Conservation (phyloP, 176 grass and related monocot genomes). For the Cenchrus americanus region DNA sequence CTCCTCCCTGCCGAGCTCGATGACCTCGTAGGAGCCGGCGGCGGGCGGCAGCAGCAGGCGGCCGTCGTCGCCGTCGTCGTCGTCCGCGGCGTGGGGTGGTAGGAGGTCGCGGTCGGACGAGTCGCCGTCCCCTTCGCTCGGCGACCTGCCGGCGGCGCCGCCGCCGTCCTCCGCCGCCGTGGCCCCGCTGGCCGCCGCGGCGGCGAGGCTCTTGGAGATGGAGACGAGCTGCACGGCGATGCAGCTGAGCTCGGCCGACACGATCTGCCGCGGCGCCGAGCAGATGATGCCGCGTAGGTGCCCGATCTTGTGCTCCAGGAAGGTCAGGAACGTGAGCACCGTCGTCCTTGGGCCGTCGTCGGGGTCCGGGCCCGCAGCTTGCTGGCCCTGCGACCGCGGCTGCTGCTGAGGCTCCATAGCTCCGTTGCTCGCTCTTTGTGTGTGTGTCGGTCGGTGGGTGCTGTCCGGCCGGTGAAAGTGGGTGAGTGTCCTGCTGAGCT, state of each 20-base stretch:
- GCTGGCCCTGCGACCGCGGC: not conserved
- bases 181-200: not conserved
- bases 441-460: slow-evolving; percentile 5
- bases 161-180: not conserved
- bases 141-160: not conserved
- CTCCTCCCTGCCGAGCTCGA: slow-evolving; percentile 79
- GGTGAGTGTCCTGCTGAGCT: slow-evolving; percentile 4
- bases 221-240: slow-evolving; percentile 73
- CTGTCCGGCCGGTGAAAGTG: not conserved
- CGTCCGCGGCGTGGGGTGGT: not conserved
- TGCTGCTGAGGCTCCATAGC: not conserved
- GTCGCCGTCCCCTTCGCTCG: slow-evolving; percentile 23
- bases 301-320: slow-evolving; percentile 74
- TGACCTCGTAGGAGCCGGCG: slow-evolving; percentile 55
- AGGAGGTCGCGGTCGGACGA: slow-evolving; percentile 20
- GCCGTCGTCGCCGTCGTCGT: not conserved
- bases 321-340: slow-evolving; percentile 63
- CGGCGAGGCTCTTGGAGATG: slow-evolving; percentile 59
- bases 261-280: slow-evolving; percentile 63
- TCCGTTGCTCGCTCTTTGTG: no score
- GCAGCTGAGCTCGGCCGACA: slow-evolving; percentile 73
- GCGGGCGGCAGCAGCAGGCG: not conserved
- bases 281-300: slow-evolving; percentile 63
- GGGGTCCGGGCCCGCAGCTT: not conserved
- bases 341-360: slow-evolving; percentile 41